Base-by-base conservation (phyloP, 1,284 basidiomycete species). In the Ustilago shanxiensis region DNA sequence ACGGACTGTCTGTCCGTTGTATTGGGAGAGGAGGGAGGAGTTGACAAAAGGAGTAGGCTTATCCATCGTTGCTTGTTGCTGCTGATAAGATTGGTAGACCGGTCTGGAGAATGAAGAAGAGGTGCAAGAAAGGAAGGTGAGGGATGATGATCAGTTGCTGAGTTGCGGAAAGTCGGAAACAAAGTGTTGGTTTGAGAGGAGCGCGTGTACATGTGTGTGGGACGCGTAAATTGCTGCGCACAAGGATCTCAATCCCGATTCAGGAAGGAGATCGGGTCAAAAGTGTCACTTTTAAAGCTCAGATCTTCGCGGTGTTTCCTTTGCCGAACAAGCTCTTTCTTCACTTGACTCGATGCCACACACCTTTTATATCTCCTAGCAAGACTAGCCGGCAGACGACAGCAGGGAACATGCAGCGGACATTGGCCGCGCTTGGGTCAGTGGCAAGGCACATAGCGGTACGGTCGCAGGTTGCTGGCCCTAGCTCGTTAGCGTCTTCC, bases 1-100 rank as follows among this genome's bases (percentile, higher is more conserved):
- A 26, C 82, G 77, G 6, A 83, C 82, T 20, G 78, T 81, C 47
- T 79, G 70, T 3, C 76, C 77, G 2, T 51, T 33, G 59, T 74
- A 72, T 26, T 63, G 60, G 6, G 68, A 44, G 22, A 85, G 66
- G 58, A 80, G 72, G 50, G 76, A 66, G 33, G 83, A 85, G 74
- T 84, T 85, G 75, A 81, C 74, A 35, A 83, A 59, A 1, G 83
- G 84, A 4, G 79, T 82, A 11, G 81, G 73, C 57, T 80, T 79
- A 41, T 82, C 81, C 82, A 83, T 83, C 37, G 31, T 33, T 33
- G 31, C 31, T n/a, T n/a, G n/a, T n/a, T n/a, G n/a, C n/a, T n/a
- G n/a, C n/a, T n/a, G 45, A 26, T 13, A n/a, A 33, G 37, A 26
- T 24, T 41, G 41, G 28, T 45, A n/a, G 29, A 28, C 10, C 28